Base-by-base conservation (phyloP, 108 stramenopile genomes). In the Ochromonas danica region DNA sequence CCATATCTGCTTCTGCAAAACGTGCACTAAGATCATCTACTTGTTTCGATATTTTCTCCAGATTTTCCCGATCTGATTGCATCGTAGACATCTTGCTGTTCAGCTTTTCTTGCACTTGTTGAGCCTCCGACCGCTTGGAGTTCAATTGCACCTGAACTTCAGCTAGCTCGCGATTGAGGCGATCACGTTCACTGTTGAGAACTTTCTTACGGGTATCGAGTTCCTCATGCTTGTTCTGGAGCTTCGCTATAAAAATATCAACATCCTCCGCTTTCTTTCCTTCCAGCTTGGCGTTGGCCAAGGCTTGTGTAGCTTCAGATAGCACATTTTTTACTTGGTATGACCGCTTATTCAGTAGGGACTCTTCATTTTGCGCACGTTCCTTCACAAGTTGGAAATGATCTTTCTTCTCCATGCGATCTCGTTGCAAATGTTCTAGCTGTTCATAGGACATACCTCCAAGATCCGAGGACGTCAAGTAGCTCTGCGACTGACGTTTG, bases 81-180 rank as follows among this genome's bases (percentile, higher is more conserved):
- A 67, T 28, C 31, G 17, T 31, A 28, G 27, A 28, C 62, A 95
- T 91, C 40, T 79, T 62, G 38, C 80, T 43, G 40, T 81, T 71
- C 17, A 94, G 87, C 78, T 91, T 92, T 27, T 87, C 78, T 83
- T 90, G 42, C 65, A 85, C 70, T 33, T 79, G 63, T 40, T 31
- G 28, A 35, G 25, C 6, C 25, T 67, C 63, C 10, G 3, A 10
- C 35, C 22, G 51, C 22, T 57, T 57, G 17, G 51, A 10, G 51
- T 10, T 57, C 51, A 57, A 10, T 57, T 57, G 51, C 17, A 57
- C 51, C 17, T 57, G 51, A 22, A 57, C 10, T 22, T 57, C 51
- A 22, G 17, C 17, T 22, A 57, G 17, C 17, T 57, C 51, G 51
- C 51, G 51, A 22, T 57, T 22, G 51, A 22, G 17, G 10, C 22